These are phyloP conservation scores for Fraxinus excelsior DNA, from an alignment of 257 asterid species.

Conservation along the genomic window DNA sequence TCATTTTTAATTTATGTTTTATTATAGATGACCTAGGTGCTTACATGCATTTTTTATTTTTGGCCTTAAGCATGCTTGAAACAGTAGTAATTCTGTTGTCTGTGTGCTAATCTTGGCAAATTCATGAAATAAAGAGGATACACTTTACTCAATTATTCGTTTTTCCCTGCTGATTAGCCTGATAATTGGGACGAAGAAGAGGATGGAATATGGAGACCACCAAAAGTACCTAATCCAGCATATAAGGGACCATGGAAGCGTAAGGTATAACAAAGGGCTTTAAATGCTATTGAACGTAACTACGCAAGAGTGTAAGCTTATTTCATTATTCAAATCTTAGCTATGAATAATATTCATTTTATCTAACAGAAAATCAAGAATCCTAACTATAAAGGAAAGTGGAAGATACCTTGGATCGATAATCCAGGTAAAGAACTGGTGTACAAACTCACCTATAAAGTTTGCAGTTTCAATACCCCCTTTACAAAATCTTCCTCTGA, in stretches of 20 bases:
- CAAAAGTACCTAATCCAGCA: constrained; percentile 79
- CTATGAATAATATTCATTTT: constrained; percentile 11
- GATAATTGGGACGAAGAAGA: constrained; percentile 95
- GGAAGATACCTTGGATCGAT: constrained; percentile 92
- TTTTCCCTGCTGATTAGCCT: constrained; percentile 55
- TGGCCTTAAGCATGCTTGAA: background rate
- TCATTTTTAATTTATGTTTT: background rate
- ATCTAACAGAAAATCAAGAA: constrained; percentile 73
- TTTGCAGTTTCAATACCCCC: constrained; percentile 10
- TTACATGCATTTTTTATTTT: background rate
- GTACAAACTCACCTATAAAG: background rate
- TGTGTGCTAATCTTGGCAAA: background rate
- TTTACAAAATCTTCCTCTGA: background rate
- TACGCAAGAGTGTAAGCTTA: background rate
- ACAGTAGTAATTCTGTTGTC: background rate
- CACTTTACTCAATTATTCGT: constrained; percentile 16
- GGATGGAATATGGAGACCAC: constrained; percentile 85
- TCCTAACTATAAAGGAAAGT: constrained; percentile 91
- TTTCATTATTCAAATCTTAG: constrained; percentile 11
- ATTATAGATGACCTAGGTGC: background rate
- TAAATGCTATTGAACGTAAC: constrained; percentile 7
- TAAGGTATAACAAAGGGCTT: constrained; percentile 45
- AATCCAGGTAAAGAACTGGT: constrained; percentile 68
- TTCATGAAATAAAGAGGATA: background rate
- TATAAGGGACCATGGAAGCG: constrained; percentile 80